Evolutionary conservation across 2,329 filamentous ascomycete species (phyloP).

Genomic region (Aureobasidium leucospermi): DNA sequence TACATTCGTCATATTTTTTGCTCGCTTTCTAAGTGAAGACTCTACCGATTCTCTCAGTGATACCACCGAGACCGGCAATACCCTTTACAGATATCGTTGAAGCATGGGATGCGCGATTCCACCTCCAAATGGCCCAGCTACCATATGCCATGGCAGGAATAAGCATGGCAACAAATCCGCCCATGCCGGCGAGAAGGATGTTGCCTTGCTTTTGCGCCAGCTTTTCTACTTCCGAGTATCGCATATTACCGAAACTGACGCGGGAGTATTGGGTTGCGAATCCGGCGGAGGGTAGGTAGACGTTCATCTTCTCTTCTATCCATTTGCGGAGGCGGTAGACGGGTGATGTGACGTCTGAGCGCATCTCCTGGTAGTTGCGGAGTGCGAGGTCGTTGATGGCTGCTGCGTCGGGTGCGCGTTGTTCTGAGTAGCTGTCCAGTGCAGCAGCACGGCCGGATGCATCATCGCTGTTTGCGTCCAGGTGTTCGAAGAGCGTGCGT

Average conservation of each 20-base stretch:
- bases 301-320: constrained; percentile 75
- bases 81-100: constrained; percentile 7
- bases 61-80: constrained; percentile 2
- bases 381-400: constrained; percentile 89
- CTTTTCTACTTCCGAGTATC: constrained; percentile 74
- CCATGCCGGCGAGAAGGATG: constrained; percentile 27
- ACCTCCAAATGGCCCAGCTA: constrained; percentile 24
- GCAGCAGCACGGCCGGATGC: constrained; percentile 38
- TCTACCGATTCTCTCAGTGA: constrained; percentile 18
- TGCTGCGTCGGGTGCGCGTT: constrained; percentile 70
- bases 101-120: constrained; percentile 17
- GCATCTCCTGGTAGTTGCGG: constrained; percentile 92
- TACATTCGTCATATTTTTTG: not conserved
- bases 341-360: constrained; percentile 69
- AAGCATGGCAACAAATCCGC: constrained; percentile 42
- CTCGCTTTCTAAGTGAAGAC: constrained; percentile 16
- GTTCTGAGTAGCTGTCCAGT: constrained; percentile 65
- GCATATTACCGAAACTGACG: constrained; percentile 87
- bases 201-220: constrained; percentile 63
- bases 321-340: constrained; percentile 75
- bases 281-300: constrained; percentile 67
- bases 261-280: constrained; percentile 91
- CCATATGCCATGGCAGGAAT: constrained; percentile 24
- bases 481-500: constrained; percentile 70
- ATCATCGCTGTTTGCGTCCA: constrained; percentile 59